A percentile compares a stretch with the other conserved stretches of the same genome.
Evolutionary conservation across 164 flowering plant genomes (phyloP).

Genomic region (Euptelea pleiosperma): DNA sequence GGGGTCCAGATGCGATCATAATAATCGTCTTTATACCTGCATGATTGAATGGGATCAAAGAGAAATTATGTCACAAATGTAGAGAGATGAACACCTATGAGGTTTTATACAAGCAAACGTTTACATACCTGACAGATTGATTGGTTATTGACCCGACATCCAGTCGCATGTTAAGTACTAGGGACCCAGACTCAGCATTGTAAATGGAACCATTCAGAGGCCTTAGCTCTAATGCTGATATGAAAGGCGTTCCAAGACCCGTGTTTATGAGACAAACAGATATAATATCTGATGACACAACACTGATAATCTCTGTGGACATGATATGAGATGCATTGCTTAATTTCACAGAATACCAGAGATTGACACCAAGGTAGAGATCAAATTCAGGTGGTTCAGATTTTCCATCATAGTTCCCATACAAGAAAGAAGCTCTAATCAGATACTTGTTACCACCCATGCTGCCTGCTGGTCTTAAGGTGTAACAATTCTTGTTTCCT

Average conservation of each 20-base stretch:
- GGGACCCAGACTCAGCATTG: conserved; percentile 14
- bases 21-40: too few relatives aligned
- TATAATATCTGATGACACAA: conserved; percentile 8
- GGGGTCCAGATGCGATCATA: conserved; percentile 2
- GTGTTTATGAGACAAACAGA: conserved; percentile 39
- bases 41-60: too few relatives aligned
- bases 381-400: conserved; percentile 32
- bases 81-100: too few relatives aligned
- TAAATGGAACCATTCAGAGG: conserved; percentile 20
- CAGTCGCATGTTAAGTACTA: background rate
- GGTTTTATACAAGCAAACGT: too few relatives aligned
- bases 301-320: conserved; percentile 27
- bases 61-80: too few relatives aligned
- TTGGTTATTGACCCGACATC: conserved; percentile 17
- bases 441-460: conserved; percentile 24
- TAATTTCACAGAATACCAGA: conserved; percentile 25
- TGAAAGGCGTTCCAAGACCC: conserved; percentile 28
- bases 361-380: conserved; percentile 34
- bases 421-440: conserved; percentile 46
- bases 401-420: conserved; percentile 44
- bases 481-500: too few relatives aligned
- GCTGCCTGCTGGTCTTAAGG: conserved; percentile 9
- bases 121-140: background rate
- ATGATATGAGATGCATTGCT: background rate
- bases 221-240: conserved; percentile 35